Evolutionary conservation across 176 grass and related monocot species (phyloP).

Genomic region (Dendrocalamus sinicus): DNA sequence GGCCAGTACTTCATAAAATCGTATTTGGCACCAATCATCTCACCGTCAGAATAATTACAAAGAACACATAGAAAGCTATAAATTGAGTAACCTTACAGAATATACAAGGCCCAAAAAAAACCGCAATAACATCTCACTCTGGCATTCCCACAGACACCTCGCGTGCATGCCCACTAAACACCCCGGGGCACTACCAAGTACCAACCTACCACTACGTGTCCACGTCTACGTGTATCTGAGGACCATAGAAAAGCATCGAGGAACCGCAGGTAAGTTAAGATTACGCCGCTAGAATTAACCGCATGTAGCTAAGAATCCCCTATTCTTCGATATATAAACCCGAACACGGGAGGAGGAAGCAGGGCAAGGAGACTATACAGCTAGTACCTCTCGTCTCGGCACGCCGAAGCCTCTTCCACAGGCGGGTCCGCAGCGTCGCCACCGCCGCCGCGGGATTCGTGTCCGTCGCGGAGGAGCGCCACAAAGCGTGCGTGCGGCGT

Average conservation of each 20-base stretch:
- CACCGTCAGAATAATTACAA: neutral
- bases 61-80: no score
- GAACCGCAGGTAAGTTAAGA: neutral
- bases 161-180: neutral
- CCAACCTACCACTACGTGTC: neutral
- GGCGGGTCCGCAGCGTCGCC: no score
- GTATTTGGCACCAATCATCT: neutral
- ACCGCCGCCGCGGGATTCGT: no score
- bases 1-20: neutral
- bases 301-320: neutral
- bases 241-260: neutral
- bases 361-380: no score
- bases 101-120: neutral
- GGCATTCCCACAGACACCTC: slow-evolving; percentile 14
- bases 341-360: neutral
- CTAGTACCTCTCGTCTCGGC: no score
- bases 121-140: neutral
- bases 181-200: no score
- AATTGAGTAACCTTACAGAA: neutral
- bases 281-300: neutral
- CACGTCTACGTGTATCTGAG: neutral
- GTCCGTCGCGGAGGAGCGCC: no score
- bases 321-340: neutral
- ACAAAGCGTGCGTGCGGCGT: no score
- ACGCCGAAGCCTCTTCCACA: no score